A percentile compares a stretch with the other conserved stretches of the same genome.
These are phyloP conservation scores for Oenanthe sinensis DNA, from an alignment of 129 eudicot genomes.

Conservation along the genomic window DNA sequence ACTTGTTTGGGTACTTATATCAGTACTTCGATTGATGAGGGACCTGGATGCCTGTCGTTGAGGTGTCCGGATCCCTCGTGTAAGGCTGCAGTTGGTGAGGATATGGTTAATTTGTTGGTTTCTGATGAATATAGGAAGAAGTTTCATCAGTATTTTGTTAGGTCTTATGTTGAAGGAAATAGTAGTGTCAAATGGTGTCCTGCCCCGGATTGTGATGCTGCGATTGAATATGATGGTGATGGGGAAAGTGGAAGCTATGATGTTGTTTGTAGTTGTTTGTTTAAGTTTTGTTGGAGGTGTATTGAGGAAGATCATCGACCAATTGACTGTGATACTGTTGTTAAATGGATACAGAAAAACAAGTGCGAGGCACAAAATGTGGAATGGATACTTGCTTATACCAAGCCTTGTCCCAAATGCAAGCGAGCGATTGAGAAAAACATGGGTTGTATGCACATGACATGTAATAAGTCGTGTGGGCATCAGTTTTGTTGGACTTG, in stretches of 20 bases:
- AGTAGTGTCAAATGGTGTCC: conserved; percentile 3
- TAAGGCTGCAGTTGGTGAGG: neutral
- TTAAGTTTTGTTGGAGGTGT: conserved; percentile 5
- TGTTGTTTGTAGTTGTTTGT: neutral
- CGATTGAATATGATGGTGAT: neutral
- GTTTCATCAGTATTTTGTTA: neutral
- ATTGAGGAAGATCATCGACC: conserved; percentile 12
- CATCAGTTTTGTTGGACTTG: conserved; percentile 9
- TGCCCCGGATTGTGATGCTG: conserved; percentile 6
- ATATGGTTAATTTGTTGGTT: neutral
- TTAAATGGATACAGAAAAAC: conserved; percentile 2
- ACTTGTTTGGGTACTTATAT: neutral
- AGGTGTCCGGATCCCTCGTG: conserved; percentile 11
- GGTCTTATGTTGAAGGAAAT: conserved; percentile 5
- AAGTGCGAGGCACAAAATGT: neutral
- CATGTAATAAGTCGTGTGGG: neutral
- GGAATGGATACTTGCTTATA: neutral
- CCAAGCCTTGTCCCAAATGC: conserved; percentile 15
- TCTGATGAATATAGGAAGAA: neutral
- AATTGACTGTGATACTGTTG: neutral
- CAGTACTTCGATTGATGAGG: neutral
- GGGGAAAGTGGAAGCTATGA: conserved; percentile 2
- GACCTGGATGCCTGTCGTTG: neutral
- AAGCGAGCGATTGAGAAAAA: conserved; percentile 6
- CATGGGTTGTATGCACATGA: conserved; percentile 8